Conservation (phyloP, 1,139 yeast genomes). For the Pichia sp. region DNA sequence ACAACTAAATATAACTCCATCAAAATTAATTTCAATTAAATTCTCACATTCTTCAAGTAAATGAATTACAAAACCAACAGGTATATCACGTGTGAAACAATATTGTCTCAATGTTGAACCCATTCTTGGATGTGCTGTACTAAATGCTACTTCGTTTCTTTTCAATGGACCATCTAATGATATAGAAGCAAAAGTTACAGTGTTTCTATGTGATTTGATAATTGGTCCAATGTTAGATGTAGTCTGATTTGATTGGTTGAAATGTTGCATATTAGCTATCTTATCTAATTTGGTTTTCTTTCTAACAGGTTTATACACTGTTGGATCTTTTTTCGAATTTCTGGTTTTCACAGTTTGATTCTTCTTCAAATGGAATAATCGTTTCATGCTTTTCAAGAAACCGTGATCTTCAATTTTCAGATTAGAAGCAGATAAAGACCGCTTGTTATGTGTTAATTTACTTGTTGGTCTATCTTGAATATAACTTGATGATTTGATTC, state of each 20-base stretch:
- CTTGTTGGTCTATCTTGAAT: background rate
- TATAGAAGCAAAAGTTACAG: background rate
- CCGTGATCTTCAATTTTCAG: background rate
- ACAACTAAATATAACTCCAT: slow-evolving; percentile 46
- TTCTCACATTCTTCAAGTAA: slow-evolving; percentile 54
- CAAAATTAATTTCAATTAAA: slow-evolving; percentile 42
- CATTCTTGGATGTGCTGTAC: slow-evolving; percentile 47
- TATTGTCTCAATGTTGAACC: slow-evolving; percentile 51
- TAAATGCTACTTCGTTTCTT: slow-evolving; percentile 23
- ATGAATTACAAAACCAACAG: slow-evolving; percentile 60
- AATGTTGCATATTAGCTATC: too few relatives aligned
- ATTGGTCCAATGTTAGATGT: too few relatives aligned
- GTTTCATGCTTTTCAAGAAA: background rate
- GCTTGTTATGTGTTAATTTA: background rate
- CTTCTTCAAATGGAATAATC: background rate
- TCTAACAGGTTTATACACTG: background rate
- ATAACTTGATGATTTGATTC: background rate
- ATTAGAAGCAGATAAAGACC: background rate
- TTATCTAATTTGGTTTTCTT: background rate
- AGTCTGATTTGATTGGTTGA: background rate
- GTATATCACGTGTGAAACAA: slow-evolving; percentile 56
- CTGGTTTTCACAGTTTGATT: background rate
- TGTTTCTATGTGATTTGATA: background rate
- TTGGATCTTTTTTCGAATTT: background rate
- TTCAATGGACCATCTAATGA: background rate